Conservation (phyloP, 331 rosid species). For the Rhamnella rubrinervis region DNA sequence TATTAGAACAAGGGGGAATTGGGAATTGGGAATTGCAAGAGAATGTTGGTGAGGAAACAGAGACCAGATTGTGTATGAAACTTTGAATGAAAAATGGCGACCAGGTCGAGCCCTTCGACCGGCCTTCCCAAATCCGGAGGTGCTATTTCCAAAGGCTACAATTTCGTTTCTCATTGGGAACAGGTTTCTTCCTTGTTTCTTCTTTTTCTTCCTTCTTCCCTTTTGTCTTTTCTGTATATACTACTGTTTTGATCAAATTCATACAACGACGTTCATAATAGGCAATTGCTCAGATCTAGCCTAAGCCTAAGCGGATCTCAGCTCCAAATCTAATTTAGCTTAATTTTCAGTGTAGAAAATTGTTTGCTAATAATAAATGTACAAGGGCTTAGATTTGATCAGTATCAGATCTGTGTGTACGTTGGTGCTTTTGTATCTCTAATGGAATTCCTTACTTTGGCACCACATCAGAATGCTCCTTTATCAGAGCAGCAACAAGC, state of each 20-base stretch:
- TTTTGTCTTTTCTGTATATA: background rate
- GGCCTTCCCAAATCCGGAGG: slow-evolving; percentile 69
- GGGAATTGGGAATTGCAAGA: background rate
- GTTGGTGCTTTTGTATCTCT: background rate
- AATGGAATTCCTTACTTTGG: slow-evolving; percentile 1
- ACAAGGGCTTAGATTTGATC: background rate
- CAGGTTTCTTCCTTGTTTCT: slow-evolving; percentile 40
- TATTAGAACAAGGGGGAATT: no score
- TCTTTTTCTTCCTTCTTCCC: background rate
- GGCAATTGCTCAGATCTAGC: slow-evolving; percentile 12
- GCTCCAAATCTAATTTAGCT: background rate
- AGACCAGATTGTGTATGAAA: background rate
- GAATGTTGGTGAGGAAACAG: background rate
- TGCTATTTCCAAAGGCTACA: slow-evolving; percentile 88
- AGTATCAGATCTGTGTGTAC: slow-evolving; percentile 27
- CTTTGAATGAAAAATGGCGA: slow-evolving; percentile 33
- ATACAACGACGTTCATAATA: background rate
- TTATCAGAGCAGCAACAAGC: slow-evolving; percentile 77
- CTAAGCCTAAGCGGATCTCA: background rate
- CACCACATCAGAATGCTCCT: slow-evolving; percentile 66
- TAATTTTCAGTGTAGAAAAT: background rate
- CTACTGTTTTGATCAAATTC: background rate
- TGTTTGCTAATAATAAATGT: background rate
- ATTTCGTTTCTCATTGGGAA: slow-evolving; percentile 92
- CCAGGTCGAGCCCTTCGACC: slow-evolving; percentile 24